Evolutionary conservation across 164 flowering plant genomes (phyloP), one percentile per base, ranked within the genome.

Genomic region (Brasenia schreberi): DNA sequence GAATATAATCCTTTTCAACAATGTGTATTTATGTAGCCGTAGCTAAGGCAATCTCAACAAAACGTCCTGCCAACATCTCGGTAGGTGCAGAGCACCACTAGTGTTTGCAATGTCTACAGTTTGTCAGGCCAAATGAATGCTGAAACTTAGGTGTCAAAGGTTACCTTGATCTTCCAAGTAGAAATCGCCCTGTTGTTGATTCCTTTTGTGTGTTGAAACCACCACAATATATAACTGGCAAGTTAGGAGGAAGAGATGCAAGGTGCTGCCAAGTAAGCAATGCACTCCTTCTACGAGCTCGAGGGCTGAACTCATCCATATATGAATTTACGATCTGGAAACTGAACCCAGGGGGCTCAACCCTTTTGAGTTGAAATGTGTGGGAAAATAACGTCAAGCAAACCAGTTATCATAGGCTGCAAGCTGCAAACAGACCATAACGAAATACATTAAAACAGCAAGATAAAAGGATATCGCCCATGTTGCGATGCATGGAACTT

Each of bases 241-340:
- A 75, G 79, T 79, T 86, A 43, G 98, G 98, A 73, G 98, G 97
- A 64, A 93, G 78, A 59, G 98, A 93, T 61, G 98, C 98, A 70
- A 93, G 89, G 69, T 93, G 97, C 74, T 93, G 98, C 98, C 98
- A 93, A 65, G 97, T 93, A 42, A 93, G 90, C 72, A 93, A 77
- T 68, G 98, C 98, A 77, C 97, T 84, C 77, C 98, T 75, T 69
- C 98, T 83, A 64, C 96, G 96, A 39, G 98, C 94, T 69, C 96
- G 97, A 69, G 93, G 85, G 76, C 94, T 88, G 63, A 79, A 68
- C 75, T 89, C 88, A 81, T 93, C 96, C 92, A 93, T 84, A 79
- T 85, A 83, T 45, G 98, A 88, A 68, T 93, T 93, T 18, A 93
- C 98, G 66, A 93, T 81, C 77, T 93, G 94, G 75, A 93, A 90